Evolutionary conservation across 306 rosid species (phyloP).

Genomic region (Acacia melanoxylon): DNA sequence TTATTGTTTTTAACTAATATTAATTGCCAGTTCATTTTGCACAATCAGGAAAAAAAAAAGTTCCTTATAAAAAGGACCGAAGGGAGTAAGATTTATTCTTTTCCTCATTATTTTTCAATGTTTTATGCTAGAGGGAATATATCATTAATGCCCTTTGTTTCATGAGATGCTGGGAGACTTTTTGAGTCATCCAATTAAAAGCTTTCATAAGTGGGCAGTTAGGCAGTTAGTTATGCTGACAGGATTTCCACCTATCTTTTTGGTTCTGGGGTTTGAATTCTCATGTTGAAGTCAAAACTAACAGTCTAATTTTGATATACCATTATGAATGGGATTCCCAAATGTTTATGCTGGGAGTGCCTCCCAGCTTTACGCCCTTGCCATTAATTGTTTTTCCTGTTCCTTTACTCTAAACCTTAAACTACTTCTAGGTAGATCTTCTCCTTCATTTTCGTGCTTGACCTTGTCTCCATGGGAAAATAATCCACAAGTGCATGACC

Average conservation of each 20-base stretch:
- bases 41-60: too few species aligned
- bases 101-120: neutral
- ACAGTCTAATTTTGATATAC: neutral
- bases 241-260: neutral
- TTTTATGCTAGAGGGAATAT: neutral
- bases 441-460: neutral
- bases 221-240: neutral
- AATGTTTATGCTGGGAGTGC: neutral
- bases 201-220: neutral
- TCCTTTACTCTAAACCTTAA: neutral
- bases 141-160: neutral
- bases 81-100: too few species aligned
- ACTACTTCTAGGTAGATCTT: neutral
- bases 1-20: too few species aligned
- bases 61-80: too few species aligned
- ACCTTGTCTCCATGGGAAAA: neutral
- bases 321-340: neutral
- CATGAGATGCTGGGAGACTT: neutral
- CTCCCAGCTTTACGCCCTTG: neutral
- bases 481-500: neutral
- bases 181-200: neutral
- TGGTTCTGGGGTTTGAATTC: neutral
- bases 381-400: neutral
- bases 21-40: too few species aligned
- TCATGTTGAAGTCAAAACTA: neutral